These are phyloP conservation scores for Diaporthe aspalathi DNA, from an alignment of 2,329 filamentous ascomycete genomes.

Conservation along the genomic window DNA sequence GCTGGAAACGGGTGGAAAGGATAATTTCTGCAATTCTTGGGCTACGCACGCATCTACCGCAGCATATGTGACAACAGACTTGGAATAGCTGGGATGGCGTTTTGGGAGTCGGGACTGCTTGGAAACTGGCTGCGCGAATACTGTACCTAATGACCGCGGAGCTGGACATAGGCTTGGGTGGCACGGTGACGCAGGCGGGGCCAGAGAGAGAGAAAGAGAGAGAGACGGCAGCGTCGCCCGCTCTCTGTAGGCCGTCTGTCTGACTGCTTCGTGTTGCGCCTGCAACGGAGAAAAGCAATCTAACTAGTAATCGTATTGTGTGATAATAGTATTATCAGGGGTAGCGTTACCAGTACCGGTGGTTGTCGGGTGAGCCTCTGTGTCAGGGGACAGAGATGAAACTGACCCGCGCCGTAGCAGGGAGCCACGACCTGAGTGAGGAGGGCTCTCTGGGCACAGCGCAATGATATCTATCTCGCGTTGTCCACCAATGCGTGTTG, in stretches of 20 bases:
- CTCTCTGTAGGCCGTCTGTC: not conserved
- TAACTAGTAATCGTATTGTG: constrained; percentile 30
- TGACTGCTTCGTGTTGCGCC: constrained; percentile 13
- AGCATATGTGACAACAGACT: not conserved
- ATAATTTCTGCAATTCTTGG: not conserved
- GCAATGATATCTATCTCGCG: not conserved
- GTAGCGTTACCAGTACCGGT: not conserved
- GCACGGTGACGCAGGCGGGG: not conserved
- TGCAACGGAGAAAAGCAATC: constrained; percentile 13
- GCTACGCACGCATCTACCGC: not conserved
- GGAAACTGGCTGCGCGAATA: not conserved
- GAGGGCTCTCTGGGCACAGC: not conserved
- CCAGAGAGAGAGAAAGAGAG: no score
- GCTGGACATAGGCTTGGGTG: not conserved
- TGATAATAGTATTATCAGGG: constrained; percentile 16
- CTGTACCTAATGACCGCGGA: constrained; percentile 17
- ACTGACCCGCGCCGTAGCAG: not conserved
- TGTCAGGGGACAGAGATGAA: not conserved
- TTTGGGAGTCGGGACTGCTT: not conserved
- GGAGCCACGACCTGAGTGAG: not conserved
- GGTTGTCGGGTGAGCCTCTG: constrained; percentile 6
- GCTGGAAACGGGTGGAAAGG: not conserved
- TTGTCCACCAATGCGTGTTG: no score
- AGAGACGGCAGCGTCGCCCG: not conserved
- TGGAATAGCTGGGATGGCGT: not conserved